phyloP scores from a whole-genome alignment of 257 asterid species.

The Solanum etuberosum region DNA sequence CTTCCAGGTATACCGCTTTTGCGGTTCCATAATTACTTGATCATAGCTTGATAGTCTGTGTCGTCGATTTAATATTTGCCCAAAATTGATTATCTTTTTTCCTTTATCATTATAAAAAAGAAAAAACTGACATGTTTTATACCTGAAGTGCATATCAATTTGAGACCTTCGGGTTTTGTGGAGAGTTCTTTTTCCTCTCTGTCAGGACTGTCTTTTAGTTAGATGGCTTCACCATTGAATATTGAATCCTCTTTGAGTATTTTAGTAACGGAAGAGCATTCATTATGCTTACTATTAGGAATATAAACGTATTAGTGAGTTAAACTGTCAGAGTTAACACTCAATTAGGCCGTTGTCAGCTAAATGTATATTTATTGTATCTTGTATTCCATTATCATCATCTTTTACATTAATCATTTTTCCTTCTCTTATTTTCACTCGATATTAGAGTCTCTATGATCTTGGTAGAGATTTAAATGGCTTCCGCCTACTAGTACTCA shows the following conservation, averaged over 20 bases:
- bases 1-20: constrained; percentile 58
- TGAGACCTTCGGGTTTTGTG: background rate
- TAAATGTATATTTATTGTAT: background rate
- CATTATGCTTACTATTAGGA: background rate
- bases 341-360: background rate
- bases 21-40: background rate
- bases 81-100: background rate
- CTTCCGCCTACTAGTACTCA: background rate
- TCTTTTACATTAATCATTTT: background rate
- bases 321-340: background rate
- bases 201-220: background rate
- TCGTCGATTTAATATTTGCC: background rate
- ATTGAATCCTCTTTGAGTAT: background rate
- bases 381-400: background rate
- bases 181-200: background rate
- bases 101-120: background rate
- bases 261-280: background rate
- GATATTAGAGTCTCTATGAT: background rate
- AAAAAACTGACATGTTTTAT: background rate
- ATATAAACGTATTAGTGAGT: background rate
- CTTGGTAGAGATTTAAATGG: background rate
- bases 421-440: background rate
- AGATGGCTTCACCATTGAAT: background rate
- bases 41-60: background rate
- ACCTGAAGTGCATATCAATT: background rate